Evolutionary conservation across 768 basidiomycete genomes (phyloP).

Genomic region (Chalciporus chontae): DNA sequence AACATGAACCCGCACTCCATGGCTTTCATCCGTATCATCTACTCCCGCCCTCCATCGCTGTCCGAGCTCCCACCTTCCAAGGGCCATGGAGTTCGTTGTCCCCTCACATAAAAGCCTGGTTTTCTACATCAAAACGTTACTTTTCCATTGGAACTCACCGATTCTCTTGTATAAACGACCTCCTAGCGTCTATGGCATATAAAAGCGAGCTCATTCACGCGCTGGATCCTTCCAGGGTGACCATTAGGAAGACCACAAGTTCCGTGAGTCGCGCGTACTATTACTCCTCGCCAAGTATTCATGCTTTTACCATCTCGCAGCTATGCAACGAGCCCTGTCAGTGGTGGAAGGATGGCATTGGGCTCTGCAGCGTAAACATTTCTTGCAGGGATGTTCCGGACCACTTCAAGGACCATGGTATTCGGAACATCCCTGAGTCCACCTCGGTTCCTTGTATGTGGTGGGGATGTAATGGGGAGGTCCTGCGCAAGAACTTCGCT

Average conservation of each 20-base stretch:
- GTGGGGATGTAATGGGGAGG: not conserved
- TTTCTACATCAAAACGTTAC: not conserved
- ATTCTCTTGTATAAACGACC: not conserved
- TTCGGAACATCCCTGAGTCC: not conserved
- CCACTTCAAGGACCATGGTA: conserved; percentile 2
- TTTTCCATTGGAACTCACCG: not conserved
- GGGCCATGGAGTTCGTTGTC: not conserved
- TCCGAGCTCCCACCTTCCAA: not conserved
- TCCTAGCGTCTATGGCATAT: not conserved
- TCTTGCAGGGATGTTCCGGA: not conserved
- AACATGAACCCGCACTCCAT: not conserved
- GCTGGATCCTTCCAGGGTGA: not conserved
- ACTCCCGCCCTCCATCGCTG: not conserved
- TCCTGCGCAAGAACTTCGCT: not conserved
- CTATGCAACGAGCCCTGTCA: not conserved
- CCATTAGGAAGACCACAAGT: not conserved
- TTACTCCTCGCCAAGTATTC: too few species aligned
- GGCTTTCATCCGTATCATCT: not conserved
- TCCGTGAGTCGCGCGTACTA: too few species aligned
- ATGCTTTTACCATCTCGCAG: too few species aligned
- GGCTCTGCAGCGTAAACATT: not conserved
- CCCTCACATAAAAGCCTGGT: not conserved
- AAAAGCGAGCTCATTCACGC: not conserved
- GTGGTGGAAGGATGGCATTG: not conserved
- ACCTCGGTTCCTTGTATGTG: not conserved